phyloP scores from a whole-genome alignment of 2,329 filamentous ascomycete genomes.

The Cordyceps farinosa region DNA sequence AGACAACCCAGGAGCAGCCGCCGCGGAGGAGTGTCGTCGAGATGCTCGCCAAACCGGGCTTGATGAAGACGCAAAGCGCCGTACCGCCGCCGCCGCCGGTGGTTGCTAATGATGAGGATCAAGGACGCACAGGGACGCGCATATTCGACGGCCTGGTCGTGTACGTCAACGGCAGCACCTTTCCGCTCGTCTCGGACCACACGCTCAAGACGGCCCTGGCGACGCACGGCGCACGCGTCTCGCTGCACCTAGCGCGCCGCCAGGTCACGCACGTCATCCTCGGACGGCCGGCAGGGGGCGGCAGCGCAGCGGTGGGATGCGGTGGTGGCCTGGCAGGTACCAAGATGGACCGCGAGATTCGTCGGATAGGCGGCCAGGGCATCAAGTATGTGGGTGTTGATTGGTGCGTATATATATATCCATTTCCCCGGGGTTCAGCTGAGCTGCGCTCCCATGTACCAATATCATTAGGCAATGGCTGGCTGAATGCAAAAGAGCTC shows the following conservation, averaged over 20 bases:
- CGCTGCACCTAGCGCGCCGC: conserved; percentile 66
- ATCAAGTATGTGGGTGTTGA: conserved; percentile 78
- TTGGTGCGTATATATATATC: conserved; percentile 54
- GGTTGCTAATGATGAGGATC: no score
- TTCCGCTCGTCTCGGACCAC: conserved; percentile 79
- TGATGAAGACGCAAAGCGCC: conserved; percentile 31
- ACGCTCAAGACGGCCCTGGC: conserved; percentile 75
- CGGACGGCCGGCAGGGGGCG: conserved; percentile 51
- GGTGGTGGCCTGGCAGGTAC: conserved; percentile 72
- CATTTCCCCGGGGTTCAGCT: no score
- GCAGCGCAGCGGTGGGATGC: conserved; percentile 20
- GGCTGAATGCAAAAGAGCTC: no score
- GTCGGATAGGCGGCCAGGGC: conserved; percentile 60
- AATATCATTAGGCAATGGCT: no score
- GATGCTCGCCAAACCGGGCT: conserved; percentile 49
- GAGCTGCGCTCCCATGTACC: no score
- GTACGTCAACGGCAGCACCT: conserved; percentile 85
- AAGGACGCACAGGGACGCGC: conserved; percentile 24
- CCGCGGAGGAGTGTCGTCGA: conserved; percentile 45
- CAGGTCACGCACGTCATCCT: conserved; percentile 85
- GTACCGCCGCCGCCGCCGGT: not conserved
- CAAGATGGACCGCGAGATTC: conserved; percentile 81
- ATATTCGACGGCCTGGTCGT: conserved; percentile 71
- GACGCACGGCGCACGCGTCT: conserved; percentile 68
- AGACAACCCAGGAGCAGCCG: conserved; percentile 31